Evolutionary conservation across 2,329 filamentous ascomycete genomes (phyloP), one percentile per base, ranked within the genome.

Genomic region (Pestalotiopsis sp.): DNA sequence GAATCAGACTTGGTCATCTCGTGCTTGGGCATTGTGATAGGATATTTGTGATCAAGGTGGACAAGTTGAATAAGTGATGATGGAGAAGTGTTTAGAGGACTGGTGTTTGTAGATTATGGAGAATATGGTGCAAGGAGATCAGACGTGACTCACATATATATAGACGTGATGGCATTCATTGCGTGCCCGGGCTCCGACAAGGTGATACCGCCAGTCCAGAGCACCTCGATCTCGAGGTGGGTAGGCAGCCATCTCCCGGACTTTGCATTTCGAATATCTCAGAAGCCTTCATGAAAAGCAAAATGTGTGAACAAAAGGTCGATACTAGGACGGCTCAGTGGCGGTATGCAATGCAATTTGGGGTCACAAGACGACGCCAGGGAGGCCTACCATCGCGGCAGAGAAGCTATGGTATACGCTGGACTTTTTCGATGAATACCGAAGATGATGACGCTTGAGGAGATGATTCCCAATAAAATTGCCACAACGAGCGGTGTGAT

Each of bases 1-100:
- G 57, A 59, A 59, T 59, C 57, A 36, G 57, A n/a, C 57, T 59
- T 59, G 57, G 23, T 59, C 57, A 59, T 36, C 9, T 59, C 57
- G 20, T 59, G 20, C 12, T 59, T 59, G 11, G 57, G 57, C 57
- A 59, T 59, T 1, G 23, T 59, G 57, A 27, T 59, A 20, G 45
- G 2, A 3, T 52, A 0, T 6, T n/a, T n/a, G 45, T 20, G 1
- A 9, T 52, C 45, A 52, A 52, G 45, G 3, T 4, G 11, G 3
- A 9, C 11, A 12, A 9, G 9, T 11, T 7, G 17, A 1, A 11
- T 17, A 52, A 4, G 17, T 52, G 45, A 7, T 52, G 20, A 9
- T 23, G 45, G 20, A n/a, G 45, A 52, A 23, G 17, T 13, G 11
- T 23, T n/a, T 20, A 17, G n/a, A 52, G n/a, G 41, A 49, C 13